These are phyloP conservation scores for Venturia effusa DNA, from an alignment of 2,329 filamentous ascomycete genomes.

Conservation along the genomic window DNA sequence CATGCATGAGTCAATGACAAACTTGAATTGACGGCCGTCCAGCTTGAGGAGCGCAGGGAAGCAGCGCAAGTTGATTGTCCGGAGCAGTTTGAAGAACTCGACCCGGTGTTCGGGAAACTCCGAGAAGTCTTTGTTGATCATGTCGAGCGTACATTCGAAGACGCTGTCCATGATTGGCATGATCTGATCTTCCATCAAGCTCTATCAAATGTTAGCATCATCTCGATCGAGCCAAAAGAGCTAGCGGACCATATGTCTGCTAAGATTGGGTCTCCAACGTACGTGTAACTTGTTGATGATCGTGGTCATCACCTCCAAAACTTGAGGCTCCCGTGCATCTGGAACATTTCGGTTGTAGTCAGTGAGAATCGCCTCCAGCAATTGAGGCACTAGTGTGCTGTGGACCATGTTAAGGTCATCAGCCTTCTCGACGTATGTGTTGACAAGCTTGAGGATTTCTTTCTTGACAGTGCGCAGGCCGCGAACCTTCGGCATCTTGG, in stretches of 20 bases:
- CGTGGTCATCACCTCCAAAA: slow-evolving; percentile 93
- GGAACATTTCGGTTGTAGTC: slow-evolving; percentile 97
- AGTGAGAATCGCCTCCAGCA: slow-evolving; percentile 84
- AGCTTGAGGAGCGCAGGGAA: slow-evolving; percentile 92
- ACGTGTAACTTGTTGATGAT: slow-evolving; percentile 95
- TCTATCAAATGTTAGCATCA: slow-evolving; percentile 37
- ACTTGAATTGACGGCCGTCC: slow-evolving; percentile 95
- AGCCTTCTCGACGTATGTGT: slow-evolving; percentile 95
- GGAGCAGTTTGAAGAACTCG: slow-evolving; percentile 96
- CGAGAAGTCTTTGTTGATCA: slow-evolving; percentile 99
- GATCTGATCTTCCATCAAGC: slow-evolving; percentile 96
- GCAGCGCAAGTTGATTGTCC: slow-evolving; percentile 93
- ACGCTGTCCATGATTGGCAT: slow-evolving; percentile 97
- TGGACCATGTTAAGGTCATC: slow-evolving; percentile 92
- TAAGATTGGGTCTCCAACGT: slow-evolving; percentile 48
- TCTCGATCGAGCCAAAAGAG: neutral
- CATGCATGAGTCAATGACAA: slow-evolving; percentile 98
- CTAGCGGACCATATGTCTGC: slow-evolving; percentile 35
- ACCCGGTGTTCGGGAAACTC: slow-evolving; percentile 97
- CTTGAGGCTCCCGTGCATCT: slow-evolving; percentile 90
- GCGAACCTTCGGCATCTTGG: slow-evolving; percentile 93
- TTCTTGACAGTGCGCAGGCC: slow-evolving; percentile 97
- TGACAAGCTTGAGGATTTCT: slow-evolving; percentile 95
- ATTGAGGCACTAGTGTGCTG: slow-evolving; percentile 86
- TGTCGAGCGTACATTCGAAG: slow-evolving; percentile 95